Evolutionary conservation across 257 asterid genomes (phyloP).

Genomic region (Lavandula angustifolia): DNA sequence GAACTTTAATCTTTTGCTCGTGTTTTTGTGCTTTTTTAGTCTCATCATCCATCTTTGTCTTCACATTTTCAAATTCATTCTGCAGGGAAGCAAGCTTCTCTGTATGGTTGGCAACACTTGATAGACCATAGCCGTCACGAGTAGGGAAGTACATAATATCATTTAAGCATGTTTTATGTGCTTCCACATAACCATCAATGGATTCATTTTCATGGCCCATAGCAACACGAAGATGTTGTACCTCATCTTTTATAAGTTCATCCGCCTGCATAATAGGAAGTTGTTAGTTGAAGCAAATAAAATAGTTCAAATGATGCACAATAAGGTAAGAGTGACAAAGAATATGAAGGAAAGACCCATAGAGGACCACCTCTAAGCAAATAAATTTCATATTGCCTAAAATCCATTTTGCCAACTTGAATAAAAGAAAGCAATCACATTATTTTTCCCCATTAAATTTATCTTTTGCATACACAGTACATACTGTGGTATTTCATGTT

Average conservation of each 20-base stretch:
- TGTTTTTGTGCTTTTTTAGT: conserved; percentile 79
- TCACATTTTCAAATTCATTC: conserved; percentile 77
- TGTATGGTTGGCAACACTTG: conserved; percentile 83
- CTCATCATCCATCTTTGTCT: conserved; percentile 87
- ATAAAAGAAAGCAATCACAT: neutral
- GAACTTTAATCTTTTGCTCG: conserved; percentile 87
- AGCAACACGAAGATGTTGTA: conserved; percentile 57
- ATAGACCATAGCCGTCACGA: conserved; percentile 75
- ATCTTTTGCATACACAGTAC: neutral
- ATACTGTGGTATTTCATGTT: neutral
- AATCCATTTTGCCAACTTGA: conserved; percentile 1
- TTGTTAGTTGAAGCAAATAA: conserved; percentile 4
- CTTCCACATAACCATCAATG: conserved; percentile 75
- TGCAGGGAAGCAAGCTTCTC: conserved; percentile 87
- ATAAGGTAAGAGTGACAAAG: conserved; percentile 5
- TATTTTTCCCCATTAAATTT: neutral
- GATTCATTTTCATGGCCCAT: conserved; percentile 92
- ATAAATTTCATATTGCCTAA: conserved; percentile 1
- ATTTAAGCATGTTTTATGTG: conserved; percentile 70
- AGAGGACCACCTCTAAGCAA: conserved; percentile 5
- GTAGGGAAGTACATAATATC: conserved; percentile 92
- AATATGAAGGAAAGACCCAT: neutral
- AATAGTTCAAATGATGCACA: neutral
- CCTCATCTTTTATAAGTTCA: conserved; percentile 61
- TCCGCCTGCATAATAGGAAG: conserved; percentile 61